A percentile compares a stretch with the other conserved stretches of the same genome.
phyloP scores from a whole-genome alignment of 306 rosid species.

The Quercus agrifolia region DNA sequence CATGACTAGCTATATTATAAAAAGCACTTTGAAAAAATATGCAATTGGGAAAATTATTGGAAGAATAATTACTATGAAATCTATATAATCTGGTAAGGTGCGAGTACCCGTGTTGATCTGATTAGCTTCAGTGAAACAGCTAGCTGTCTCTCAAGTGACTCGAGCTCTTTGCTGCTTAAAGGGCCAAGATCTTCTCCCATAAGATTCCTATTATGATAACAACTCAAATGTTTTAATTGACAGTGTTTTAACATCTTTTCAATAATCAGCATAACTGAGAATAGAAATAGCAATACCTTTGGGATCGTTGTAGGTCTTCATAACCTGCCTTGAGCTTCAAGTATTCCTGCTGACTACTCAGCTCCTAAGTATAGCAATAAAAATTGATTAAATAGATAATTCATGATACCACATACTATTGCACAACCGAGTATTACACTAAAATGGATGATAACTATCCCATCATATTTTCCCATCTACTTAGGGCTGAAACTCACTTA shows the following conservation, averaged over 20 bases:
- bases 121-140: slow-evolving; percentile 89
- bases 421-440: neutral
- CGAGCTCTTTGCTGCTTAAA: slow-evolving; percentile 85
- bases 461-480: neutral
- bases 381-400: neutral
- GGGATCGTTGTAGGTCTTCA: slow-evolving; percentile 79
- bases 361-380: slow-evolving; percentile 38
- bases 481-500: no score
- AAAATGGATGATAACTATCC: neutral
- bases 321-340: slow-evolving; percentile 95
- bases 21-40: neutral
- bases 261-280: neutral
- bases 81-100: neutral
- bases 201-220: slow-evolving; percentile 52
- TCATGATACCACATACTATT: neutral
- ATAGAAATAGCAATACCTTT: slow-evolving; percentile 52
- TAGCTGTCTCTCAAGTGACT: slow-evolving; percentile 92
- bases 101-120: slow-evolving; percentile 81
- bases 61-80: neutral
- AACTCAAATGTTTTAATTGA: neutral
- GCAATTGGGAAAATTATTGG: neutral
- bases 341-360: slow-evolving; percentile 98
- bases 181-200: slow-evolving; percentile 98
- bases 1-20: neutral
- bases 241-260: neutral